Conservation (phyloP, 73 alveolate species). For the Stentor roeselii region DNA sequence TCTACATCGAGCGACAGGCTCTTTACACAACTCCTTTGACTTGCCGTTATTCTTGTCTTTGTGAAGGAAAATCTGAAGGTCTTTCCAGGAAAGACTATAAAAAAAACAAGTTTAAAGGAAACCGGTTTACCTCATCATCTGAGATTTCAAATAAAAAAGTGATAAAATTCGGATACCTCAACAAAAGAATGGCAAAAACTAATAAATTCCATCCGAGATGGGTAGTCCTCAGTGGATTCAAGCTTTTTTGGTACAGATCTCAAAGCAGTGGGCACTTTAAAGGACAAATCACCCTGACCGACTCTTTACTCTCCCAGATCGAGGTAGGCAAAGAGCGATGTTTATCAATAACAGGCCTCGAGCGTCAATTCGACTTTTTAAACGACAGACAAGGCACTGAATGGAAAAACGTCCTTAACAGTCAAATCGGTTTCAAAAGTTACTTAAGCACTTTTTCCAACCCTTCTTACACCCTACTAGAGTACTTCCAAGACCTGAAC, state of each 20-base stretch:
- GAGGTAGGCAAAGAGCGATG: constrained; percentile 39
- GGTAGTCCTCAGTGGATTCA: constrained; percentile 49
- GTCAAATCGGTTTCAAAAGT: constrained; percentile 2
- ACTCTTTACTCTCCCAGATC: not conserved
- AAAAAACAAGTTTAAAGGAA: not conserved
- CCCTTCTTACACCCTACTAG: not conserved
- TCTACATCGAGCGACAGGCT: not conserved
- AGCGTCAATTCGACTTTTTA: not conserved
- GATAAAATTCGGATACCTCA: not conserved
- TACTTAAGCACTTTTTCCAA: not conserved
- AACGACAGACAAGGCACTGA: not conserved
- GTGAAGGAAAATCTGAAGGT: not conserved
- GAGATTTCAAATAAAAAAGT: constrained; percentile 12
- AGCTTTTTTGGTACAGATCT: constrained; percentile 40
- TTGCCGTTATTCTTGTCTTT: not conserved
- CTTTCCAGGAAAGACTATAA: not conserved
- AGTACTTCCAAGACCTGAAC: constrained; percentile 10
- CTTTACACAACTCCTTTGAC: not conserved
- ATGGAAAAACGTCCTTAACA: not conserved
- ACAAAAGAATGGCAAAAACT: not conserved
- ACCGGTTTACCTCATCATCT: not conserved
- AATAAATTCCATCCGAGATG: constrained; percentile 40
- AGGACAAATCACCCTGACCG: constrained; percentile 33
- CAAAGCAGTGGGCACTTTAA: constrained; percentile 21
- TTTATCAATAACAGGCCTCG: not conserved